Percentiles rank a stretch among this genome's conserved stretches.
phyloP scores from a whole-genome alignment of 441 rosid genomes.

The Theobroma grandiflorum region DNA sequence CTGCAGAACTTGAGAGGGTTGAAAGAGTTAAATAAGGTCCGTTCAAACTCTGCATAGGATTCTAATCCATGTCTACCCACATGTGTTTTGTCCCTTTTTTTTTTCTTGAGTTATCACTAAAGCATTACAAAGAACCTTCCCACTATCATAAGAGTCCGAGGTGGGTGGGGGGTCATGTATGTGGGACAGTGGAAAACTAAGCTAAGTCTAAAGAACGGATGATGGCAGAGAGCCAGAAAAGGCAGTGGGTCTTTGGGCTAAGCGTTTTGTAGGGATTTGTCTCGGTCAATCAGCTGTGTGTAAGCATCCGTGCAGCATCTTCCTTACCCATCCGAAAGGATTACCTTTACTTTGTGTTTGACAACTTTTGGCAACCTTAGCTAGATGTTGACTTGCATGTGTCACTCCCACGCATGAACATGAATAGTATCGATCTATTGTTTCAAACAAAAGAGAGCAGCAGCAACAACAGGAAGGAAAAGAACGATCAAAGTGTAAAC shows the following conservation, averaged over 20 bases:
- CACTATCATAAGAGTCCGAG: constrained; percentile 42
- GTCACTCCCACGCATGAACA: constrained; percentile 39
- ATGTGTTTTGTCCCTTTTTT: constrained; percentile 40
- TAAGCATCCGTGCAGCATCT: constrained; percentile 47
- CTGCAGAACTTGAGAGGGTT: constrained; percentile 24
- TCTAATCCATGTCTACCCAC: constrained; percentile 54
- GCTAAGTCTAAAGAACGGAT: constrained; percentile 17
- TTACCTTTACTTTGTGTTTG: constrained; percentile 33
- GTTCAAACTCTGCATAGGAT: constrained; percentile 59
- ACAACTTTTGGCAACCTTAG: constrained; percentile 31
- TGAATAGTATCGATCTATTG: constrained; percentile 1
- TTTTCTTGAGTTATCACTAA: constrained; percentile 20
- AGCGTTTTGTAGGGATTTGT: constrained; percentile 21
- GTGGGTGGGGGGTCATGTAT: constrained; percentile 43
- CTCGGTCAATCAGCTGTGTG: constrained; percentile 33
- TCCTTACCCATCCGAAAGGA: constrained; percentile 40
- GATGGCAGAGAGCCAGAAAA: constrained; percentile 18
- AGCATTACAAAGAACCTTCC: constrained; percentile 43
- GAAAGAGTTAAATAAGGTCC: constrained; percentile 39
- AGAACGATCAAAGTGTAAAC: neutral
- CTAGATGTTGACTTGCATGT: constrained; percentile 50
- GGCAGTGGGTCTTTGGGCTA: constrained; percentile 12
- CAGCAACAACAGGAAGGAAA: neutral
- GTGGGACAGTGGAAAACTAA: constrained; percentile 24
- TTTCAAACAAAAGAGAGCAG: neutral